phyloP scores from a whole-genome alignment of 257 asterid species.

The Solanum chiquidenum region DNA sequence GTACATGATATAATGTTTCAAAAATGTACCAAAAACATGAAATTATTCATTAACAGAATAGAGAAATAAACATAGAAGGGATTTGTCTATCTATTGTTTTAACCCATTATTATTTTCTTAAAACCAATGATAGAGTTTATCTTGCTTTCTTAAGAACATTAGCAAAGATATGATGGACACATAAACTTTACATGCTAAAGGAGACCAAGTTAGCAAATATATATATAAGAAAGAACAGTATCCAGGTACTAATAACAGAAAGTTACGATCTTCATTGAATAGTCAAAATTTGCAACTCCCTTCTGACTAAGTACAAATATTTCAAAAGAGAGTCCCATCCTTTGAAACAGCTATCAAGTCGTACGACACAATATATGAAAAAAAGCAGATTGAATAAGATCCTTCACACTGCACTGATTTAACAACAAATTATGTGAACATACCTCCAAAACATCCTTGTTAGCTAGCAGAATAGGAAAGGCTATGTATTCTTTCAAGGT shows the following conservation, averaged over 20 bases:
- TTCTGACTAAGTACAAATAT: not conserved
- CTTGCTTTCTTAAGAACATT: not conserved
- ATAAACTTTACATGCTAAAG: not conserved
- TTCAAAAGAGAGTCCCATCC: not conserved
- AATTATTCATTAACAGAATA: not conserved
- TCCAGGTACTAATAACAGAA: not conserved
- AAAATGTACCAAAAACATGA: not conserved
- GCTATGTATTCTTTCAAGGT: conserved; percentile 46
- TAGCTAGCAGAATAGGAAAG: conserved; percentile 59
- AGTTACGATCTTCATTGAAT: not conserved
- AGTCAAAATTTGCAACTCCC: not conserved
- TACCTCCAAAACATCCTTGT: conserved; percentile 49
- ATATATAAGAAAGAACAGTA: not conserved
- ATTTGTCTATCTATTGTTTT: not conserved
- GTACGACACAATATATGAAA: not conserved
- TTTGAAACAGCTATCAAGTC: not conserved
- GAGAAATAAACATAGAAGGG: not conserved
- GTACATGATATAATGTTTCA: not conserved
- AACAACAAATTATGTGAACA: conserved; percentile 8
- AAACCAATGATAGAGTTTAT: not conserved
- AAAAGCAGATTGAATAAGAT: not conserved
- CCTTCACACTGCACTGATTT: not conserved
- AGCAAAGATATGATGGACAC: not conserved
- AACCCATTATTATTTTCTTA: not conserved
- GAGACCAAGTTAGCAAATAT: not conserved